Evolutionary conservation across 108 stramenopile species (phyloP), one percentile per base, ranked within the genome.

Genomic region (Nitzschia sp.): DNA sequence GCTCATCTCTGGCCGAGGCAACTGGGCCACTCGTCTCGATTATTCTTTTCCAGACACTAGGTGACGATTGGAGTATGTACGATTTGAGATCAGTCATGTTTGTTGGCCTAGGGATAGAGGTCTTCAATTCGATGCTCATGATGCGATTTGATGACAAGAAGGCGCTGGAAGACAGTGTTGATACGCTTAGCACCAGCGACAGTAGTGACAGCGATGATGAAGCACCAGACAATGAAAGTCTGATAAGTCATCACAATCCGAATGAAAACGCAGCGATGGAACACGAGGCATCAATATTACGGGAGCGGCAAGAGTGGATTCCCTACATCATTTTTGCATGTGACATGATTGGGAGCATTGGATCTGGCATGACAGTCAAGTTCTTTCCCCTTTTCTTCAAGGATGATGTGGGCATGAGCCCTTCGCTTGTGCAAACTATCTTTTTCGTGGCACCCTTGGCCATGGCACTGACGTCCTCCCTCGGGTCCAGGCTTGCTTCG

Each of bases 301-400:
- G 29, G 29, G 34, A 59, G 36, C 63, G 70, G n/a, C 74, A 70
- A 63, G 29, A 65, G 51, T 75, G 68, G 70, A 77, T 85, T 47
- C 84, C 84, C 15, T 85, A 86, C 61, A 74, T 86, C 46, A 48
- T 86, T 13, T 78, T 82, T 45, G 36, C 63, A 3, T 49, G 51
- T 13, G 78, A 64, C 18, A 36, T 89, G 21, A 75, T 90, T 9
- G 46, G 75, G 17, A 63, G 81, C 15, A 34, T 90, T 13, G 90
- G 86, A 26, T 70, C 73, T 25, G 93, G 93, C 24, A 87, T 87
- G 85, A 86, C 82, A 1, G 74, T 94, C 46, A 89, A 88, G 51
- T 94, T 77, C 82, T 94, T 94, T 70, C 90, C 93, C 6, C 68
- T 94, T 9, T 94, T 90, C 70, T 94, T 91, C 78, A 82, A 83